phyloP scores from a whole-genome alignment of 1,284 basidiomycete genomes.

The Wallemia ichthyophaga region DNA sequence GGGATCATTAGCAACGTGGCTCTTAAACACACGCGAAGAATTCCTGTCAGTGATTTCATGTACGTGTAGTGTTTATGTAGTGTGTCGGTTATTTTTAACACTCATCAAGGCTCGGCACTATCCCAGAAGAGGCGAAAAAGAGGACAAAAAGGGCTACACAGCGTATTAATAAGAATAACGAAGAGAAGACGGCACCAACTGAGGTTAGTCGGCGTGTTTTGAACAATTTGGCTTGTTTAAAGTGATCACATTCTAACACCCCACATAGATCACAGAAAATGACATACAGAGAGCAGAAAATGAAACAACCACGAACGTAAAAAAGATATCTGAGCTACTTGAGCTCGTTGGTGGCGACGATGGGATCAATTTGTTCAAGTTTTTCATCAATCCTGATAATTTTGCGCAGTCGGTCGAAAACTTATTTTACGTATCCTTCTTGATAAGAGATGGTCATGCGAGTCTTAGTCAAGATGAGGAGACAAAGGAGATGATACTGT shows the following conservation, averaged over 20 bases:
- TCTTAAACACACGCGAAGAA: constrained; percentile 36
- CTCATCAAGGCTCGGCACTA: constrained; percentile 33
- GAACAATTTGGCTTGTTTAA: neutral
- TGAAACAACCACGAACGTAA: constrained; percentile 49
- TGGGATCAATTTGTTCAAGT: constrained; percentile 41
- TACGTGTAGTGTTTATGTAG: constrained; percentile 15
- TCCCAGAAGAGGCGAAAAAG: constrained; percentile 44
- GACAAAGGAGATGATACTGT: constrained; percentile 28
- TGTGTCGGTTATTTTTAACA: neutral
- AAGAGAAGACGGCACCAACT: constrained; percentile 33
- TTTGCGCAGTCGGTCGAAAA: constrained; percentile 82
- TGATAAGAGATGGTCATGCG: constrained; percentile 53
- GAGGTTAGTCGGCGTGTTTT: constrained; percentile 21
- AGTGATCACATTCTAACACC: neutral
- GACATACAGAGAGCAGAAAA: constrained; percentile 45
- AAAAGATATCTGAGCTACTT: neutral
- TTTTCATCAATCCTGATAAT: constrained; percentile 56
- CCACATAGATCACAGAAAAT: constrained; percentile 28
- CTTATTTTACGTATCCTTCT: constrained; percentile 67
- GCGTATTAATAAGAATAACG: constrained; percentile 39
- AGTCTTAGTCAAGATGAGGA: constrained; percentile 31
- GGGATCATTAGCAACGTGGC: constrained; percentile 38
- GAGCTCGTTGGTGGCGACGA: constrained; percentile 10
- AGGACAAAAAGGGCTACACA: constrained; percentile 25
- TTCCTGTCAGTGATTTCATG: constrained; percentile 50